These are phyloP conservation scores for Sporothrix dimorphospora DNA, from an alignment of 2,329 filamentous ascomycete genomes.

Conservation along the genomic window DNA sequence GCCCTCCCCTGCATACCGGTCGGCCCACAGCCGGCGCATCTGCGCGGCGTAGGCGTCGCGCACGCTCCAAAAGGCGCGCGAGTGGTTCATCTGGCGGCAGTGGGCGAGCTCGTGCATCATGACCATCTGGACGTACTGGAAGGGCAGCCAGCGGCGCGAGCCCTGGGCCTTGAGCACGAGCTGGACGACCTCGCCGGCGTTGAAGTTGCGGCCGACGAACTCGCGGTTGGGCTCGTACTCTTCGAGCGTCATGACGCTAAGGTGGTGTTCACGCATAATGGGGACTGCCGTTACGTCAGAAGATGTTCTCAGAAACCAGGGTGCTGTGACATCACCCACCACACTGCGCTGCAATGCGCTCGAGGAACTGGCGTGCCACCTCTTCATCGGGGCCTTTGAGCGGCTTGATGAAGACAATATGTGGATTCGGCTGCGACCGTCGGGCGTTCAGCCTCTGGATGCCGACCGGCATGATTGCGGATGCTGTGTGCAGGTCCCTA, in stretches of 20 bases:
- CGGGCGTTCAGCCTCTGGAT: slow-evolving; percentile 79
- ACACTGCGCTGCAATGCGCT: slow-evolving; percentile 80
- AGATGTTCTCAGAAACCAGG: not conserved
- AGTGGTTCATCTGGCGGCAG: slow-evolving; percentile 92
- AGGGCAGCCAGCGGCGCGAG: slow-evolving; percentile 73
- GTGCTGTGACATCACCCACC: slow-evolving; percentile 45
- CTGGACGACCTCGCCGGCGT: slow-evolving; percentile 84
- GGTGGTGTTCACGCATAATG: slow-evolving; percentile 67
- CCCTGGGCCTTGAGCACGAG: slow-evolving; percentile 72
- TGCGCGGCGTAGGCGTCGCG: slow-evolving; percentile 72
- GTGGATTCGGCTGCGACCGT: slow-evolving; percentile 72
- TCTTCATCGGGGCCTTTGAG: slow-evolving; percentile 66
- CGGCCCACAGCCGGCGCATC: slow-evolving; percentile 71
- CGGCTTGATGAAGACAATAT: slow-evolving; percentile 85
- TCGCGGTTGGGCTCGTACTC: slow-evolving; percentile 81
- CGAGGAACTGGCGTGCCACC: slow-evolving; percentile 70
- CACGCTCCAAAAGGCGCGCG: slow-evolving; percentile 77
- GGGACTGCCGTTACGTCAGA: slow-evolving; percentile 52
- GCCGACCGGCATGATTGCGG: slow-evolving; percentile 68
- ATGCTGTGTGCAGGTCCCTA: not conserved
- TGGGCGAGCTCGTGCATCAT: slow-evolving; percentile 94
- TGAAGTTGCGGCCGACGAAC: slow-evolving; percentile 89
- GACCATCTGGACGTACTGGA: slow-evolving; percentile 86
- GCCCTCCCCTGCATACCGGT: slow-evolving; percentile 76
- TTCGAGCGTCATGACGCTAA: slow-evolving; percentile 72